Evolutionary conservation across 2,329 filamentous ascomycete species (phyloP).

Genomic region (Pestalotiopsis sp.): DNA sequence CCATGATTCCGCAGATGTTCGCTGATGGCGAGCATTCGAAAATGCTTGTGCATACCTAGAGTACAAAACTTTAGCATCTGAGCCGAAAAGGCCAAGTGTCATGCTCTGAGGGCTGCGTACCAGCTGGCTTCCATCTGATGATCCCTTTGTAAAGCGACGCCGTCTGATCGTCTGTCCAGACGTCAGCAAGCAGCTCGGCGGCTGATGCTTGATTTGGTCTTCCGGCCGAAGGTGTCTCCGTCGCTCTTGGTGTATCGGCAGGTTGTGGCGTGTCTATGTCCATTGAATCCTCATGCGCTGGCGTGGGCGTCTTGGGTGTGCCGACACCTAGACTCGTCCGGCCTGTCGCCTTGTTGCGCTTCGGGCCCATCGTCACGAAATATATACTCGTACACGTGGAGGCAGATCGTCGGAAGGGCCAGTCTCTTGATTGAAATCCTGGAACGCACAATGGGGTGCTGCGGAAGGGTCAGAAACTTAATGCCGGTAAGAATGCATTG

Average conservation of each 20-base stretch:
- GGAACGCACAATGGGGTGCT: neutral
- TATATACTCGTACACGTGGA: neutral
- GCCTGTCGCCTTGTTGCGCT: constrained; percentile 57
- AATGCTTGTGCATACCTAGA: constrained; percentile 79
- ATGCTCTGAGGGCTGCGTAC: constrained; percentile 42
- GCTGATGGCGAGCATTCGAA: constrained; percentile 85
- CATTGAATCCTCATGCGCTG: constrained; percentile 62
- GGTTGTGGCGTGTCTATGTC: constrained; percentile 59
- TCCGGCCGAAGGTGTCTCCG: constrained; percentile 34
- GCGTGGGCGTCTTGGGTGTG: constrained; percentile 52
- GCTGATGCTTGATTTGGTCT: constrained; percentile 39
- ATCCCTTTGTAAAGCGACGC: constrained; percentile 91
- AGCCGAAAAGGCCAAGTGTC: neutral
- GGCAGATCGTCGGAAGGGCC: neutral
- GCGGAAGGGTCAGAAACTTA: neutral
- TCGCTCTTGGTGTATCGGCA: constrained; percentile 52
- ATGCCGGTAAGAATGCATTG: neutral
- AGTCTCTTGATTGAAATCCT: neutral
- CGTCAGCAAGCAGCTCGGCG: constrained; percentile 57
- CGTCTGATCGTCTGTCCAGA: constrained; percentile 96
- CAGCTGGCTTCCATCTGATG: constrained; percentile 95
- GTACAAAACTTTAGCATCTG: neutral
- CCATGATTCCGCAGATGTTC: constrained; percentile 81
- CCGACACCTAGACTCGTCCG: constrained; percentile 58
- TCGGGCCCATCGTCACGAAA: constrained; percentile 62